Percentiles rank a stretch among this genome's conserved stretches.
phyloP scores from a whole-genome alignment of 768 basidiomycete species.

The Termitomyces titanicus region DNA sequence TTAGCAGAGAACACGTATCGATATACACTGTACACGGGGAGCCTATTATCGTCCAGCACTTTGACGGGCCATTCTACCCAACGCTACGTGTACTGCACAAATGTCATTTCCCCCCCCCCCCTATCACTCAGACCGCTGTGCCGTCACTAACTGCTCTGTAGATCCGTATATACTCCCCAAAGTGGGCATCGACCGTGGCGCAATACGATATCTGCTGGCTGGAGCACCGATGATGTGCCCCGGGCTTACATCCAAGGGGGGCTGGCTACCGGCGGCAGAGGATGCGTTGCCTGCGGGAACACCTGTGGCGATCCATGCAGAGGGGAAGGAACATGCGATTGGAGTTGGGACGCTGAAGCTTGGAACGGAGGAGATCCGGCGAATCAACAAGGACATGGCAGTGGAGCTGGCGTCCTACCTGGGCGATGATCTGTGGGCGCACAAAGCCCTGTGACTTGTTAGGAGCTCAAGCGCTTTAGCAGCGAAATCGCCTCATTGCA shows the following conservation, averaged over 20 bases:
- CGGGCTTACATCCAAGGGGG: slow-evolving; percentile 90
- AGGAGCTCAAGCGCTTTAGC: too few species aligned
- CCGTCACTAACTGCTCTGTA: too few species aligned
- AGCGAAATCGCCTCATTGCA: too few species aligned
- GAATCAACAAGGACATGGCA: slow-evolving; percentile 84
- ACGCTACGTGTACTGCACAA: slow-evolving; percentile 88
- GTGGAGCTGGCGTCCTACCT: slow-evolving; percentile 86
- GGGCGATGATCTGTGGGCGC: slow-evolving; percentile 84
- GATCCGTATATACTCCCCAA: slow-evolving; percentile 89
- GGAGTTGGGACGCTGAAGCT: slow-evolving; percentile 84
- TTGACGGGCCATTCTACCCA: slow-evolving; percentile 90
- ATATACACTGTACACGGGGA: slow-evolving; percentile 86
- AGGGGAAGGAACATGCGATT: slow-evolving; percentile 91
- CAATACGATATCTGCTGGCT: slow-evolving; percentile 93
- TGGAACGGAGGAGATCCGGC: slow-evolving; percentile 85
- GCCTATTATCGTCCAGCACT: slow-evolving; percentile 94
- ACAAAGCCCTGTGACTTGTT: slow-evolving; percentile 52
- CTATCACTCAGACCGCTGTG: too few species aligned
- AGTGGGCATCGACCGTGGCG: slow-evolving; percentile 92
- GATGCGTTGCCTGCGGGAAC: slow-evolving; percentile 63
- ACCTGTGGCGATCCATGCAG: slow-evolving; percentile 90
- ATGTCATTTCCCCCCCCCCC: slow-evolving; percentile 53
- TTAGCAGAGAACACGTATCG: slow-evolving; percentile 91
- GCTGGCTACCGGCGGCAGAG: slow-evolving; percentile 75
- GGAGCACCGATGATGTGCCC: slow-evolving; percentile 98